These are phyloP conservation scores for Pseudonitzschia pungens DNA, from an alignment of 108 stramenopile species.

Conservation along the genomic window DNA sequence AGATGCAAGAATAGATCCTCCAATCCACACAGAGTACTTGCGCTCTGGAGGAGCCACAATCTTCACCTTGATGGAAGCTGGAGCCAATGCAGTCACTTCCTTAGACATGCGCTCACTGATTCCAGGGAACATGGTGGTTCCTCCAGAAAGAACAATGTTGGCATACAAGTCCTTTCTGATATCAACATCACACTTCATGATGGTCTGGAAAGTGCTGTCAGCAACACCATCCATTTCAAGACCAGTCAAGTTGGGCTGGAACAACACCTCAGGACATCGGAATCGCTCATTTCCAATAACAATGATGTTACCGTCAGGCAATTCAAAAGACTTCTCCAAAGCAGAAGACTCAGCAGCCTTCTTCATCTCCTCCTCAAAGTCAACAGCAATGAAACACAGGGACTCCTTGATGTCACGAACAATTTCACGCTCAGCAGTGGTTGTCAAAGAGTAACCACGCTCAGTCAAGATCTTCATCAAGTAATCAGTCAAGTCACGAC, in stretches of 20 bases:
- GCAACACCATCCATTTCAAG: constrained; percentile 95
- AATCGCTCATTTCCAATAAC: constrained; percentile 56
- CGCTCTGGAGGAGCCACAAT: constrained; percentile 98
- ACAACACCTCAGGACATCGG: constrained; percentile 85
- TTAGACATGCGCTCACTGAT: constrained; percentile 98
- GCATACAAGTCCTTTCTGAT: constrained; percentile 93
- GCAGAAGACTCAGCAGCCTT: constrained; percentile 80
- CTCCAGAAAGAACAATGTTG: constrained; percentile 89
- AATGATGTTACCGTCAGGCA: constrained; percentile 68
- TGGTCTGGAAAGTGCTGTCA: constrained; percentile 96
- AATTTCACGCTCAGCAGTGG: constrained; percentile 84
- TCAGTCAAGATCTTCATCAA: constrained; percentile 86
- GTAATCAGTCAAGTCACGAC: constrained; percentile 86
- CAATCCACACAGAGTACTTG: constrained; percentile 97
- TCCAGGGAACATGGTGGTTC: constrained; percentile 96
- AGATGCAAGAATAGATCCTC: constrained; percentile 96
- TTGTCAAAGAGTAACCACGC: constrained; percentile 82
- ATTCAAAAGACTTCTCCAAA: constrained; percentile 80
- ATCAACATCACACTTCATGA: constrained; percentile 99
- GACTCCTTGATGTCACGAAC: constrained; percentile 84
- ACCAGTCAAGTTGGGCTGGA: constrained; percentile 91
- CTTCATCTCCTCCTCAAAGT: constrained; percentile 84
- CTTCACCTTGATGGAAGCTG: constrained; percentile 96
- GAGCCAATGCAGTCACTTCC: constrained; percentile 93
- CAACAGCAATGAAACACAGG: constrained; percentile 79